Evolutionary conservation across 2,329 filamentous ascomycete genomes (phyloP).

Genomic region (Curvularia sp.): DNA sequence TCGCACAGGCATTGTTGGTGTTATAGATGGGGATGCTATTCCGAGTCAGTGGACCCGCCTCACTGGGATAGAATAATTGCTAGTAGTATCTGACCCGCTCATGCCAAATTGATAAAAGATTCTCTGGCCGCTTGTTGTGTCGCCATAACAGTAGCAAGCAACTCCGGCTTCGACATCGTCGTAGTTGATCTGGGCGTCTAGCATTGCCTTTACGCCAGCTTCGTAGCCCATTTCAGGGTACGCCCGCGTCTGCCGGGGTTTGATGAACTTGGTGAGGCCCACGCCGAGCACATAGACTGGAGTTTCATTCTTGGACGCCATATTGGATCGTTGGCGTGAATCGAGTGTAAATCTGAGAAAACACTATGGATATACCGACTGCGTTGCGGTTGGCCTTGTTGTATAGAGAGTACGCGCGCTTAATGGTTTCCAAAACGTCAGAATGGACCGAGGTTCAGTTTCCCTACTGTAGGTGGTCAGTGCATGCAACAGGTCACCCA

Average conservation of each 20-base stretch:
- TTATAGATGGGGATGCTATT: slow-evolving; percentile 86
- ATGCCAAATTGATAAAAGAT: slow-evolving; percentile 99
- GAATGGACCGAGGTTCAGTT: slow-evolving; percentile 24
- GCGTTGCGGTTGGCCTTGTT: neutral
- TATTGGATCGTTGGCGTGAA: slow-evolving; percentile 12
- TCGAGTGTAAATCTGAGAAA: too few species aligned
- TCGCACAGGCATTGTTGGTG: slow-evolving; percentile 97
- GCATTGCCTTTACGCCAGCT: slow-evolving; percentile 84
- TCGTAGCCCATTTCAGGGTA: slow-evolving; percentile 94
- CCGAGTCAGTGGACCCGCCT: slow-evolving; percentile 39
- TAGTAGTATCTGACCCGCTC: slow-evolving; percentile 60
- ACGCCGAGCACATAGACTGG: slow-evolving; percentile 88
- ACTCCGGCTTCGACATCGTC: slow-evolving; percentile 93
- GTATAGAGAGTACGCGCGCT: neutral
- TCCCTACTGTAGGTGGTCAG: too few species aligned
- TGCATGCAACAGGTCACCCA: too few species aligned
- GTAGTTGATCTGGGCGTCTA: slow-evolving; percentile 86
- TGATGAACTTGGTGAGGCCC: slow-evolving; percentile 99
- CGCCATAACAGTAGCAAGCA: slow-evolving; percentile 95
- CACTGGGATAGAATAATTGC: neutral
- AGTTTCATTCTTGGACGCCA: slow-evolving; percentile 38
- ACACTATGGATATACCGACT: neutral
- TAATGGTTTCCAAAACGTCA: neutral
- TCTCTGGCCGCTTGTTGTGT: slow-evolving; percentile 90
- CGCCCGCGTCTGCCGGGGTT: slow-evolving; percentile 87